Base-by-base conservation (phyloP, 2,329 filamentous ascomycete species). In the Parastagonospora avenae region DNA sequence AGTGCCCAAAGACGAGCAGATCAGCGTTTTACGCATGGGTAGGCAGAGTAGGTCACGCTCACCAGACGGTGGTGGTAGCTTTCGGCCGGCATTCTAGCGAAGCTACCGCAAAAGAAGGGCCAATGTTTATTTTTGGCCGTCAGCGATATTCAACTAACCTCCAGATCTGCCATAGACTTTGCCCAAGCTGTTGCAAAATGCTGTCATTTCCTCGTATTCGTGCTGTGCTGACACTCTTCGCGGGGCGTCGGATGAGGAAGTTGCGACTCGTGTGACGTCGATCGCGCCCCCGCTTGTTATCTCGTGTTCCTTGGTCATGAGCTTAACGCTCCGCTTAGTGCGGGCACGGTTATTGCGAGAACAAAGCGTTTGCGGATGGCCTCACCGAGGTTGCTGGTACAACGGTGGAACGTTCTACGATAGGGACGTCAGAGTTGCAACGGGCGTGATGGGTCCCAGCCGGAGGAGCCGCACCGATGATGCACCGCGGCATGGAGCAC, bases 1-100 rank as follows among this genome's bases (percentile, higher is more conserved):
- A 40, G 37, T n/a, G 24, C 43, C 35, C 27, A 33, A 50, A 55
- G 52, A 57, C 50, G 35, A 54, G 50, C 32, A 42, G 57, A 55
- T 60, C 57, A 30, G 29, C 47, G 16, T 8, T 19, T 2, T 42
- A 40, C 55, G 46, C 29, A 12, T 19, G 27, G 15, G 32, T 48
- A 12, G 31, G 37, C 37, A 19, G 16, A 28, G 37, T 5, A 24
- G 19, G 16, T 39, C 36, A 35, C 38, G 42, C 42, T 44, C 51
- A 47, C 38, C 32, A 12, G 41, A 44, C 37, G 37, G 37, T 39
- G 37, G 35, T 37, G 35, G 35, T 39, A 39, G 37, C 16, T 39
- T 19, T 11, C 9, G 37, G 27, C 16, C 19, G 5, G 19, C 19
- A 5, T 24, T 24, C 5, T 24, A 24, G 19, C 19, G 19, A 24